phyloP scores from a whole-genome alignment of 345 rosid species.

The Boechera retrofracta region DNA sequence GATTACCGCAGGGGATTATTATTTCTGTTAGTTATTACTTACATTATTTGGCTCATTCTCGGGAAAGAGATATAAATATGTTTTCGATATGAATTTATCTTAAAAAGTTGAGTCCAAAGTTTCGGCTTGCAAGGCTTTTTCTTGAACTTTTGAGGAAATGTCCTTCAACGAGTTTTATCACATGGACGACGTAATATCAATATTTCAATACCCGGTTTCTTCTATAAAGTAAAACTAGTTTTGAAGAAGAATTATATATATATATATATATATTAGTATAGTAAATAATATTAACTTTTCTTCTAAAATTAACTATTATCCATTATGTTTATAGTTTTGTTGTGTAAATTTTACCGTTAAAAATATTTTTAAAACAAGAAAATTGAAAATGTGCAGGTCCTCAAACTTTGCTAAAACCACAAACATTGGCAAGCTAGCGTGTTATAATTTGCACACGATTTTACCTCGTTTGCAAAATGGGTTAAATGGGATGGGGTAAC shows the following conservation, averaged over 20 bases:
- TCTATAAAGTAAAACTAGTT: not conserved
- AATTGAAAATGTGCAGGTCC: not conserved
- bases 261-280: too few relatives aligned
- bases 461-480: not conserved
- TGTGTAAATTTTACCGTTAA: not conserved
- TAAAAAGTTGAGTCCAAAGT: slow-evolving; percentile 26
- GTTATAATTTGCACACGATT: not conserved
- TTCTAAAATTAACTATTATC: too few relatives aligned
- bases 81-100: not conserved
- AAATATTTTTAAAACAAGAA: not conserved
- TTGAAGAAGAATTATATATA: not conserved
- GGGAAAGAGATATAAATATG: slow-evolving; percentile 1
- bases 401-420: not conserved
- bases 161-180: slow-evolving; percentile 25
- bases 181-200: slow-evolving; percentile 27
- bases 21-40: not conserved
- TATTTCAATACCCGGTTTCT: not conserved
- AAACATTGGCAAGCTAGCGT: not conserved
- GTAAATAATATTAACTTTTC: too few relatives aligned
- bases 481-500: not conserved
- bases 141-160: slow-evolving; percentile 24
- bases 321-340: not conserved
- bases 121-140: slow-evolving; percentile 38
- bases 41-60: slow-evolving; percentile 9
- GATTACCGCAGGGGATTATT: too few relatives aligned